Evolutionary conservation across 257 asterid species (phyloP), one percentile per base, ranked within the genome.

Genomic region (Gynochthodes officinalis): DNA sequence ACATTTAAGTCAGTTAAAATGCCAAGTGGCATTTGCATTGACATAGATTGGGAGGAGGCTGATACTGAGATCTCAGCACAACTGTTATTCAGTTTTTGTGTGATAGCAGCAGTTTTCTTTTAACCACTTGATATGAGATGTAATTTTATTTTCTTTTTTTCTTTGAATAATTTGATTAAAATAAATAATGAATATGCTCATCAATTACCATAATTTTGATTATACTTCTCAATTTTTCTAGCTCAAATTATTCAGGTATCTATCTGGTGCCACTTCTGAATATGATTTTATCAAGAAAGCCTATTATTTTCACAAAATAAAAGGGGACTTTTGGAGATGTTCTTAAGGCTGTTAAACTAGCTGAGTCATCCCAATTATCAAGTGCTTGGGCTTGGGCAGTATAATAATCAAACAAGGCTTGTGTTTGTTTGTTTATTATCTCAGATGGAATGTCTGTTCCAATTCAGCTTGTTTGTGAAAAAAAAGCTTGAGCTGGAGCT

Each of bases 401-500:
- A 25, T 27, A n/a, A 27, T 57, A 23, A 23, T 15, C 1, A n/a
- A n/a, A 23, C 7, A 23, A 57, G 10, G 11, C 16, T 25, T 57
- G 62, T 25, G 0, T 57, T 4, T 21, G 8, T 50, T 50, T 21
- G 0, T 25, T 55, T 27, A 1, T 55, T 23, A 55, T 25, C 62
- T 18, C 35, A 18, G 62, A 16, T 57, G 9, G 66, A 33, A 32
- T 60, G 44, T 14, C 66, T 25, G 18, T 60, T 27, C 27, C 32
- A 13, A 33, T 19, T 30, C 11, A 27, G 37, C 63, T 27, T 28
- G 16, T 18, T 57, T 27, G 1, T 57, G 18, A 15, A 25, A 10
- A 16, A 57, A 37, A 59, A 59, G 66, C 66, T 48, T 60, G 43
- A 60, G 32, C 44, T 30, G 66, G 44, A 60, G 25, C 33, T 35